Percentiles rank a stretch among this genome's conserved stretches.
phyloP scores from a whole-genome alignment of 1,139 yeast species.

The Taphrina sp. region DNA sequence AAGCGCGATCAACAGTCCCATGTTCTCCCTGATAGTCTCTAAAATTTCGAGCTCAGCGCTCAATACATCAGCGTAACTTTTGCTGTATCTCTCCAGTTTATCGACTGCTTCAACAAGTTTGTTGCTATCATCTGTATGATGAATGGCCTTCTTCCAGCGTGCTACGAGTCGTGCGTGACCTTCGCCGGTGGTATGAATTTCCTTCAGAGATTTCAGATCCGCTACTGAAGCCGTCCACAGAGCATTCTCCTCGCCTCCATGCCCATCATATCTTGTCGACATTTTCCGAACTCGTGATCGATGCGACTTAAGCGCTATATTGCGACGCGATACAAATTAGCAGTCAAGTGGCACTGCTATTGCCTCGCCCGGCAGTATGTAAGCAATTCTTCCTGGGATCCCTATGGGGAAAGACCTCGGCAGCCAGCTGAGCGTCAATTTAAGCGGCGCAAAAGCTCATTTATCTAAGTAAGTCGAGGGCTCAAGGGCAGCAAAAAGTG shows the following conservation, averaged over 20 bases:
- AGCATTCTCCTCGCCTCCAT: conserved; percentile 28
- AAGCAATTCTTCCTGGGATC: too few species aligned
- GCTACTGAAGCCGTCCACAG: conserved; percentile 23
- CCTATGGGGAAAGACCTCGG: too few species aligned
- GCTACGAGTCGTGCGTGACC: conserved; percentile 6
- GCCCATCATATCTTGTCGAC: conserved; percentile 12
- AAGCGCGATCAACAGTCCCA: conserved; percentile 36
- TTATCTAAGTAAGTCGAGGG: too few species aligned
- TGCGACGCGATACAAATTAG: too few species aligned
- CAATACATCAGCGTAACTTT: conserved; percentile 10
- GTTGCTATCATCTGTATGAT: conserved; percentile 2
- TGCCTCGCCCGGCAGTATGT: too few species aligned
- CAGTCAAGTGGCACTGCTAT: too few species aligned
- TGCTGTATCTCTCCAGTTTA: conserved; percentile 14
- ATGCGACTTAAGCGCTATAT: too few species aligned
- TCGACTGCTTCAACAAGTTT: conserved; percentile 19
- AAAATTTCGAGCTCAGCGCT: conserved; percentile 31
- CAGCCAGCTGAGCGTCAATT: too few species aligned
- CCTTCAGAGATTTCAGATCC: conserved; percentile 17
- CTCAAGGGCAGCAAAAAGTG: too few species aligned
- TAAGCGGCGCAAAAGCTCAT: too few species aligned
- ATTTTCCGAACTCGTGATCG: too few species aligned
- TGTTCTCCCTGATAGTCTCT: conserved; percentile 37
- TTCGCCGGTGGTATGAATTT: conserved; percentile 22
- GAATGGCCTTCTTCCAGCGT: conserved; percentile 1